phyloP scores from a whole-genome alignment of 2,329 filamentous ascomycete genomes.

The Fonsecaea monophora region DNA sequence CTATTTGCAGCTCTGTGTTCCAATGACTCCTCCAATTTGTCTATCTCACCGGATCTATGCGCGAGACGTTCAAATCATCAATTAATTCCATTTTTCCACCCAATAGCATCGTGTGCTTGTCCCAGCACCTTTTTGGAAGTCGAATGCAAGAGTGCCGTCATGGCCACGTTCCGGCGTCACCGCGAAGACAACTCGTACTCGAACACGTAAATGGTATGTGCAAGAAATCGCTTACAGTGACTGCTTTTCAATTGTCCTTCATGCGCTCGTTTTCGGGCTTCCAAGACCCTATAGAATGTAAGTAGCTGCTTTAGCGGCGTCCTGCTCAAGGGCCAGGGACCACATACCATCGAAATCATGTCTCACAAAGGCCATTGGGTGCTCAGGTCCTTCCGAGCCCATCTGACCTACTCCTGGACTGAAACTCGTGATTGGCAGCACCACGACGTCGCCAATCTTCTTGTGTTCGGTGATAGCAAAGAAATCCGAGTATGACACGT shows the following conservation, averaged over 20 bases:
- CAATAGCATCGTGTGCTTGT: not conserved
- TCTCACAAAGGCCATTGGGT: constrained; percentile 97
- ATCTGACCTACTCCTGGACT: constrained; percentile 93
- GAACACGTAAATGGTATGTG: not conserved
- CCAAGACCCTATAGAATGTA: constrained; percentile 41
- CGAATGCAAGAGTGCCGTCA: not conserved
- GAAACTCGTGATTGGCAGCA: constrained; percentile 96
- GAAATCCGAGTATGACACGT: constrained; percentile 86
- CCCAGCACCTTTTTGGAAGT: not conserved
- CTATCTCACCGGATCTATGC: not conserved
- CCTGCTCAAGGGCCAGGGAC: not conserved
- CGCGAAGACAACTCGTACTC: not conserved
- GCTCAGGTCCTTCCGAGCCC: constrained; percentile 84
- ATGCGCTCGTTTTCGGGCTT: constrained; percentile 43
- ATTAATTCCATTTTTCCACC: not conserved
- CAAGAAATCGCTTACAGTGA: not conserved
- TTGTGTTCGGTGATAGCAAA: constrained; percentile 83
- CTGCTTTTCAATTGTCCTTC: constrained; percentile 20
- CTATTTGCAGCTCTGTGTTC: not conserved
- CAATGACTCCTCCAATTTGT: not conserved
- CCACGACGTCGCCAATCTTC: constrained; percentile 90
- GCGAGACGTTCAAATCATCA: not conserved
- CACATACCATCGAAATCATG: constrained; percentile 89
- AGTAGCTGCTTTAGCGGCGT: constrained; percentile 9
- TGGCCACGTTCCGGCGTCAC: not conserved